Evolutionary conservation across 2,329 filamentous ascomycete species (phyloP).

Genomic region (Fusarium odoratissimum): DNA sequence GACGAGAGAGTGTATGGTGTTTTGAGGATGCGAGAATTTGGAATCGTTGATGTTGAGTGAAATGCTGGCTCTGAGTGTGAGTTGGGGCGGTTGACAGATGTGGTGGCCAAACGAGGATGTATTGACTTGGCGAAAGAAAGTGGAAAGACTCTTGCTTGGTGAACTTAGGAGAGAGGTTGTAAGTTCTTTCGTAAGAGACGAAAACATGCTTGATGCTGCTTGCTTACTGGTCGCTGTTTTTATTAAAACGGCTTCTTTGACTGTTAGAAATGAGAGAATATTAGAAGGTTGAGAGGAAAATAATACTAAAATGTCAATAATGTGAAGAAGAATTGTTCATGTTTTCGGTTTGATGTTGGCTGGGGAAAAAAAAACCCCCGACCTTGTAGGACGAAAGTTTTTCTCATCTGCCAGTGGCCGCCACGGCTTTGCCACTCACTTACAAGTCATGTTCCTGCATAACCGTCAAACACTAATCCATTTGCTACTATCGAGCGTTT

Average conservation of each 20-base stretch:
- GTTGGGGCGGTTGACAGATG: rapidly evolving
- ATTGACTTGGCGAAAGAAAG: rapidly evolving
- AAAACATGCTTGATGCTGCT: neutral
- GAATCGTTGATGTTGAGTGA: neutral
- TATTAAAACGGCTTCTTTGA: neutral
- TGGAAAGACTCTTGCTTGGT: neutral
- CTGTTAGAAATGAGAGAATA: neutral
- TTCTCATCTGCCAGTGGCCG: neutral
- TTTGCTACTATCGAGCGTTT: neutral
- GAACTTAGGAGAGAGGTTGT: no score
- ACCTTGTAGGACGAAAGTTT: neutral
- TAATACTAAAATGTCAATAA: rapidly evolving
- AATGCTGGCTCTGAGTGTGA: neutral
- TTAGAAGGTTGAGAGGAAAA: no score
- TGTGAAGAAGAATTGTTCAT: no score
- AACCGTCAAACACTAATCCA: neutral
- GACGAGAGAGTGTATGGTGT: rapidly evolving
- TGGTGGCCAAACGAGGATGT: rapidly evolving
- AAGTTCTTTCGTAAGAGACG: rapidly evolving
- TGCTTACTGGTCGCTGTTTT: rapidly evolving
- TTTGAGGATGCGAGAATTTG: neutral
- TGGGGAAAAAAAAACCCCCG: neutral
- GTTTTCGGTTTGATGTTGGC: neutral
- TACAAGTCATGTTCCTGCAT: neutral
- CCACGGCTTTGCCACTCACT: neutral